A percentile compares a stretch with the other conserved stretches of the same genome.
Conservation (phyloP, 257 asterid genomes). For the Ehretia macrophylla region DNA sequence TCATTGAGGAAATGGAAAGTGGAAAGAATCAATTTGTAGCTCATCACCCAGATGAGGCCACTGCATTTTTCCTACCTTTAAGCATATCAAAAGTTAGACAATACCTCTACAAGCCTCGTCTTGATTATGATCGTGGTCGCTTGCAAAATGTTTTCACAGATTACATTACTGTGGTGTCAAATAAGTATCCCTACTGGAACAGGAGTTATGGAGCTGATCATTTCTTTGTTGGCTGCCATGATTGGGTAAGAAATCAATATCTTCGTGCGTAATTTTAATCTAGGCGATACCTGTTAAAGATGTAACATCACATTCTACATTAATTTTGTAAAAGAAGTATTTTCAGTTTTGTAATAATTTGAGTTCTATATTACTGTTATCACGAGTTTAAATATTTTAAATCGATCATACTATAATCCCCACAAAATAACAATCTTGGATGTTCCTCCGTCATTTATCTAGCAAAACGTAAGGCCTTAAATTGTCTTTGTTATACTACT, state of each 20-base stretch:
- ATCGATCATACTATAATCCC: too few species aligned
- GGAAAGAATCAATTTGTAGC: conserved; percentile 15
- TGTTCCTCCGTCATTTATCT: too few species aligned
- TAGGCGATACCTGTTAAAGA: not conserved
- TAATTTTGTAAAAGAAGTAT: too few species aligned
- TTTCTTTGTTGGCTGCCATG: conserved; percentile 60
- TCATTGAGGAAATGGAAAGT: conserved; percentile 35
- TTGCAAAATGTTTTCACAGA: conserved; percentile 32
- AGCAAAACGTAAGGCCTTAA: too few species aligned
- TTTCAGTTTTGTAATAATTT: too few species aligned
- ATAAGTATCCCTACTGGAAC: conserved; percentile 52
- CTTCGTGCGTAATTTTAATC: not conserved
- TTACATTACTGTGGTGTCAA: conserved; percentile 30
- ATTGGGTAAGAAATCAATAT: conserved; percentile 38
- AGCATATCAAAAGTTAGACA: conserved; percentile 31
- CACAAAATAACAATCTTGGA: too few species aligned
- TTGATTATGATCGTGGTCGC: conserved; percentile 17
- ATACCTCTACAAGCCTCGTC: conserved; percentile 29
- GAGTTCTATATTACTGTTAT: too few species aligned
- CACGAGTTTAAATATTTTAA: too few species aligned
- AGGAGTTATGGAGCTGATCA: conserved; percentile 56
- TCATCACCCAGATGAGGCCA: conserved; percentile 39
- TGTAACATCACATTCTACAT: not conserved
- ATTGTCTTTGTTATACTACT: too few species aligned
- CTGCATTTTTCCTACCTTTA: conserved; percentile 45